Percentiles rank a stretch among this genome's conserved stretches.
phyloP scores from a whole-genome alignment of 2,329 filamentous ascomycete species.

The Verticillium longisporum region DNA sequence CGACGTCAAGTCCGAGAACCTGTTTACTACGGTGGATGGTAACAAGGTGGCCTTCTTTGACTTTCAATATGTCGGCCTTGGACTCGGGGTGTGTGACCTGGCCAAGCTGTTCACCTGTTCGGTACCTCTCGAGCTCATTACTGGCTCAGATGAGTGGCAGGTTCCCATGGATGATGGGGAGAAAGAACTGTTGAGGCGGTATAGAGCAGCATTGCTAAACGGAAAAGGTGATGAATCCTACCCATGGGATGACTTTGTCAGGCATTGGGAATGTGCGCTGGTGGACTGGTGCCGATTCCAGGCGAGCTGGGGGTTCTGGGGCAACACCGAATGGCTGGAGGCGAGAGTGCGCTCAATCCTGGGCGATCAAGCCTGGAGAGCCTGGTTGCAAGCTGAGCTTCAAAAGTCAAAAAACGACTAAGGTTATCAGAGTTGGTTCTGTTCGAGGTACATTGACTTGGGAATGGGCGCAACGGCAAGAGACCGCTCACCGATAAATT shows the following conservation, averaged over 20 bases:
- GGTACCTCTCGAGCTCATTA: slow-evolving; percentile 48
- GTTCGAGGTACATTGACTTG: too few species aligned
- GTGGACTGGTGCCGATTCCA: slow-evolving; percentile 62
- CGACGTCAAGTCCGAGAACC: slow-evolving; percentile 64
- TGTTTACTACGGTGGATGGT: slow-evolving; percentile 47
- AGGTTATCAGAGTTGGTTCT: too few species aligned
- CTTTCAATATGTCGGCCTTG: slow-evolving; percentile 62
- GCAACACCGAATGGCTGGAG: slow-evolving; percentile 51
- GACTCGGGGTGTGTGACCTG: slow-evolving; percentile 58
- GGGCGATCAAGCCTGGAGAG: slow-evolving; percentile 33
- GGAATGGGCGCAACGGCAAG: too few species aligned
- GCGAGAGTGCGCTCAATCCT: slow-evolving; percentile 45
- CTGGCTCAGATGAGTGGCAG: slow-evolving; percentile 20
- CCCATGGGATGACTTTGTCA: slow-evolving; percentile 43
- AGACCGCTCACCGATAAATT: too few species aligned
- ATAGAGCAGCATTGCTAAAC: slow-evolving; percentile 31
- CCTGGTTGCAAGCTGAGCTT: slow-evolving; percentile 30
- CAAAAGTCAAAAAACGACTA: background rate
- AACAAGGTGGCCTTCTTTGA: slow-evolving; percentile 57
- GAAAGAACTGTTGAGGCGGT: slow-evolving; percentile 40
- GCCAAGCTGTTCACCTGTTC: slow-evolving; percentile 64
- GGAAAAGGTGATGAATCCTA: slow-evolving; percentile 29
- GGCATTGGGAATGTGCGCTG: slow-evolving; percentile 60
- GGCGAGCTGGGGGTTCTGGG: slow-evolving; percentile 56
- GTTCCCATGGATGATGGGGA: slow-evolving; percentile 47